A percentile compares a stretch with the other conserved stretches of the same genome.
phyloP scores from a whole-genome alignment of 2,329 filamentous ascomycete genomes.

The Chrysosphaeria jannelii region DNA sequence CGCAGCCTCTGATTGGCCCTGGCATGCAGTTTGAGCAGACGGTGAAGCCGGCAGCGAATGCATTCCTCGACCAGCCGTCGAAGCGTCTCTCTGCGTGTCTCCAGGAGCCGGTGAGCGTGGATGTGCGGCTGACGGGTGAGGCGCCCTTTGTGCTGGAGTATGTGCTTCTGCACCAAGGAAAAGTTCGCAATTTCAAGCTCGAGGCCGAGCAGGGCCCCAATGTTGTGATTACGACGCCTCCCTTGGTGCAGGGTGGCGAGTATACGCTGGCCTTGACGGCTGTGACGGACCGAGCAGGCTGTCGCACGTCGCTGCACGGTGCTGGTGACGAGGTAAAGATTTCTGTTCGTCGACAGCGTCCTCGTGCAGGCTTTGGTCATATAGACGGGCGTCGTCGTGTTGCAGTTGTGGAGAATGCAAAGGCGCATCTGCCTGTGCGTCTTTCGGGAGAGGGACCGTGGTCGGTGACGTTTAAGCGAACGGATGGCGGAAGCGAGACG shows the following conservation, averaged over 20 bases:
- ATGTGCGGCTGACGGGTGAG: conserved; percentile 51
- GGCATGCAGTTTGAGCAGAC: conserved; percentile 49
- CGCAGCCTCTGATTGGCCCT: conserved; percentile 27
- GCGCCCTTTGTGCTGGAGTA: conserved; percentile 74
- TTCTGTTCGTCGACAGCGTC: conserved; percentile 62
- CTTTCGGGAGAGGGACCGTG: conserved; percentile 68
- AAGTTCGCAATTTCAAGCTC: conserved; percentile 37
- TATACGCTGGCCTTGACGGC: conserved; percentile 67
- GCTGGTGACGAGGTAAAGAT: conserved; percentile 44
- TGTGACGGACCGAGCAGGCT: conserved; percentile 61
- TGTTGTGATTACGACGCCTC: conserved; percentile 45
- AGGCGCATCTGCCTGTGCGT: conserved; percentile 48
- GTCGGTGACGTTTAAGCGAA: conserved; percentile 39
- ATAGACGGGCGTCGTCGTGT: conserved; percentile 53
- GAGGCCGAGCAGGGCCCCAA: conserved; percentile 28
- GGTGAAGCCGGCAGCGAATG: conserved; percentile 76
- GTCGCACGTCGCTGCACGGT: conserved; percentile 49
- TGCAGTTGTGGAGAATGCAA: conserved; percentile 45
- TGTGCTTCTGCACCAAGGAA: conserved; percentile 72
- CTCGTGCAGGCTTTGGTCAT: conserved; percentile 58
- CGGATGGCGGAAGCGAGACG: conserved; percentile 9
- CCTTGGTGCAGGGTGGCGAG: conserved; percentile 54
- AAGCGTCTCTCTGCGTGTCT: conserved; percentile 42
- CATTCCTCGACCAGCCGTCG: conserved; percentile 28
- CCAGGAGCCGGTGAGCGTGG: conserved; percentile 46